phyloP scores from a whole-genome alignment of 345 rosid species.

The Gossypium mustelinum region DNA sequence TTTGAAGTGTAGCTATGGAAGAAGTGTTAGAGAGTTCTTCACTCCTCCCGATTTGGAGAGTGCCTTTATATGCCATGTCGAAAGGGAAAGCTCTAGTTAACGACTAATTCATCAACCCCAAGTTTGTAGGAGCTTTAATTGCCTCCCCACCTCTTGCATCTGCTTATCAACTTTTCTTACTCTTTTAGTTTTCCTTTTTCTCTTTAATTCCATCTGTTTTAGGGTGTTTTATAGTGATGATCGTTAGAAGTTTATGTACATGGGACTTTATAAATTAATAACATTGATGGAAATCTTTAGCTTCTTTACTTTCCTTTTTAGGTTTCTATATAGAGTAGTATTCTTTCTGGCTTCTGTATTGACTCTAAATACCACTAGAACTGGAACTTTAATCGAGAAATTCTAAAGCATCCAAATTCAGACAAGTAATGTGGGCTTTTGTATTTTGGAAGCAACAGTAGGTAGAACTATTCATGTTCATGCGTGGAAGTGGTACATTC shows the following conservation, averaged over 20 bases:
- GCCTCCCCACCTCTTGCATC: not conserved
- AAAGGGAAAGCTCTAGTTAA: slow-evolving; percentile 42
- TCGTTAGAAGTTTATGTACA: slow-evolving; percentile 14
- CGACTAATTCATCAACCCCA: not conserved
- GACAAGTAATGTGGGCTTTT: not conserved
- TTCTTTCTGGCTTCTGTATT: not conserved
- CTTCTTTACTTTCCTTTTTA: not conserved
- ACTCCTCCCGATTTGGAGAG: slow-evolving; percentile 58
- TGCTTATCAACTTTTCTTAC: not conserved
- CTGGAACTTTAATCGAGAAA: not conserved
- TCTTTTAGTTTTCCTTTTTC: not conserved
- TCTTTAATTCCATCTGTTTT: slow-evolving; percentile 9
- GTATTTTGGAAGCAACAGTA: not conserved
- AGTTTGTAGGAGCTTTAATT: not conserved
- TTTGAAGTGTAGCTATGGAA: slow-evolving; percentile 31
- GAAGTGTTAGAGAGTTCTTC: slow-evolving; percentile 36
- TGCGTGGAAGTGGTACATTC: slow-evolving; percentile 15
- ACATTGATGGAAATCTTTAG: slow-evolving; percentile 2
- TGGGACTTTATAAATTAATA: slow-evolving; percentile 13
- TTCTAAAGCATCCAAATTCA: not conserved
- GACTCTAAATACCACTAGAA: not conserved
- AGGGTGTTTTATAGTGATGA: slow-evolving; percentile 11
- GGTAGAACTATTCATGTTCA: slow-evolving; percentile 24
- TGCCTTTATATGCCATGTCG: slow-evolving; percentile 45
- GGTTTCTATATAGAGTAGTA: not conserved